Evolutionary conservation across 1,284 basidiomycete genomes (phyloP), one percentile per base, ranked within the genome.

Genomic region (Cryptococcus neoformans): DNA sequence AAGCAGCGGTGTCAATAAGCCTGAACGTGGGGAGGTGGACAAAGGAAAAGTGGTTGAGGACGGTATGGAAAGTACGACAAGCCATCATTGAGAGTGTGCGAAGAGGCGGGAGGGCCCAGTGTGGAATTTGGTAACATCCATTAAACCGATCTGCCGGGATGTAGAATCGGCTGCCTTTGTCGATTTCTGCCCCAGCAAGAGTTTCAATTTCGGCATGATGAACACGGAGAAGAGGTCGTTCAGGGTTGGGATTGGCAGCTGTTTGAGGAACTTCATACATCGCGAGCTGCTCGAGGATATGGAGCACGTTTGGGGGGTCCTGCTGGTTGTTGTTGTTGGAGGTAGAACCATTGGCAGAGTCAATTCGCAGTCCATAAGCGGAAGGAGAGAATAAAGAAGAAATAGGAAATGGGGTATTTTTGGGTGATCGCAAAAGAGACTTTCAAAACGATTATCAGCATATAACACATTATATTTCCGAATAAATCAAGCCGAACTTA

Each of bases 1-100:
- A 78, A 3, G 71, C 73, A 2, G 78, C 72, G 2, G 74, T 70
- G 53, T 78, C 74, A 49, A 68, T 67, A 14, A 80, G 64, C 40
- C 67, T 68, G 67, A 80, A 80, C 0, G 79, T 80, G 2, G 79
- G 78, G 50, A 68, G 60, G 57, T 80, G 79, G 16, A 80, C 65
- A 51, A 80, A 73, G 6, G 76, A 72, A 39, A 79, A 74, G 62
- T 79, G 79, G 40, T 74, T 73, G 10, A 79, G 67, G n/a, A 80
- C 68, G 3, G 74, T 72, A 39, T 75, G 71, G 54, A 78, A 70
- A 0, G 78, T 79, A 28, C 75, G 68, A 46, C 67, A 66, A 1
- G 79, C 79, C 67, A 80, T 76, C 36, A 72, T 59, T 1, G 75
- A 78, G 16, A 80, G 56, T 6, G 70, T 76, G 36, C 62, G 57